Conservation (phyloP, 2,329 filamentous ascomycete genomes). For the Hymenoscyphus fructigenus region DNA sequence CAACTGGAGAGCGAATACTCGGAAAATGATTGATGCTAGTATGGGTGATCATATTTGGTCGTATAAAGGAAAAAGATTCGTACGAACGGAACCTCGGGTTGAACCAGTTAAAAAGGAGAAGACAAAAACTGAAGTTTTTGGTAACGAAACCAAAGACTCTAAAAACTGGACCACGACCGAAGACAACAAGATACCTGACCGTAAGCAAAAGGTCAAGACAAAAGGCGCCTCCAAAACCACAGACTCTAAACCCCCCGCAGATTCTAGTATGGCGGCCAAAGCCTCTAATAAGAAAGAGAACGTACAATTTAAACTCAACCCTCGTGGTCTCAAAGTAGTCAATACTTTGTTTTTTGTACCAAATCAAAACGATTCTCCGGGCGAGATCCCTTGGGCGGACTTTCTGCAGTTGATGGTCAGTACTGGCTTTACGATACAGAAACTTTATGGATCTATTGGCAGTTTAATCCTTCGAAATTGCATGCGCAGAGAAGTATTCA, state of each 20-base stretch:
- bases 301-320: slow-evolving; percentile 36
- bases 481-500: slow-evolving; percentile 49
- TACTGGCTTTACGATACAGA: slow-evolving; percentile 50
- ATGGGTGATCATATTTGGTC: not conserved
- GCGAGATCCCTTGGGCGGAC: slow-evolving; percentile 52
- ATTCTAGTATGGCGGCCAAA: not conserved
- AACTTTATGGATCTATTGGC: slow-evolving; percentile 62
- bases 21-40: not conserved
- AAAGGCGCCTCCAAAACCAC: not conserved
- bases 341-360: slow-evolving; percentile 42
- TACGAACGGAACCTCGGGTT: not conserved
- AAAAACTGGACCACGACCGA: not conserved
- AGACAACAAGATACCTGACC: not conserved
- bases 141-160: not conserved
- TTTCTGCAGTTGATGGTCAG: slow-evolving; percentile 51
- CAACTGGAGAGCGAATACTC: slow-evolving; percentile 5
- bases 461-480: slow-evolving; percentile 46
- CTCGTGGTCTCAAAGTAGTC: slow-evolving; percentile 43
- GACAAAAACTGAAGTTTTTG: not conserved
- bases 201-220: not conserved
- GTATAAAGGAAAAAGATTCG: not conserved
- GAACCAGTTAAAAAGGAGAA: not conserved
- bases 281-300: not conserved
- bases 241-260: not conserved
- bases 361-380: slow-evolving; percentile 37